Percentiles rank a stretch among this genome's conserved stretches.
Evolutionary conservation across 164 flowering plant species (phyloP).

Genomic region (Aristolochia fimbriata): DNA sequence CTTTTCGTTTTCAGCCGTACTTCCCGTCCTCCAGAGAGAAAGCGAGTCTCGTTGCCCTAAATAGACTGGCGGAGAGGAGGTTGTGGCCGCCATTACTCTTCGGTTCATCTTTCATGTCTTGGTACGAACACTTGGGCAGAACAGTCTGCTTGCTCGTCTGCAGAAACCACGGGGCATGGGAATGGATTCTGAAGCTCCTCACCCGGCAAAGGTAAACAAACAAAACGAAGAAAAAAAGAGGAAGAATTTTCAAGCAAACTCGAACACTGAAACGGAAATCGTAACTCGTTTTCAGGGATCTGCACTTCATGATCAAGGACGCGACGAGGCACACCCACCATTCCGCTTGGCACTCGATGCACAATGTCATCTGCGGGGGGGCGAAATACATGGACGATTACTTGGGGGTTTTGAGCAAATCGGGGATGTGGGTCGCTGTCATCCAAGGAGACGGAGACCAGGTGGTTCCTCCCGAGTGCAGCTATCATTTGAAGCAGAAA

Average conservation of each 20-base stretch:
- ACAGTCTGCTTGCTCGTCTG: constrained; percentile 58
- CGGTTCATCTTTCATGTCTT: constrained; percentile 71
- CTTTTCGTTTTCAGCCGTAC: constrained; percentile 41
- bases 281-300: constrained; percentile 25
- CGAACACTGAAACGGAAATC: background rate
- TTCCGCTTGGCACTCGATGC: constrained; percentile 92
- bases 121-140: constrained; percentile 88
- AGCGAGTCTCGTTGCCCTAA: constrained; percentile 30
- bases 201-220: constrained; percentile 42
- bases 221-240: too few species aligned
- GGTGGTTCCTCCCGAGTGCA: constrained; percentile 58
- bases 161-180: constrained; percentile 65
- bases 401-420: constrained; percentile 27
- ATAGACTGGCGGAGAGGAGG: constrained; percentile 38
- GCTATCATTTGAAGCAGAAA: constrained; percentile 37
- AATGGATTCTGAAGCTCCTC: constrained; percentile 40
- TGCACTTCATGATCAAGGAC: constrained; percentile 31
- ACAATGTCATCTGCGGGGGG: constrained; percentile 80
- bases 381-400: constrained; percentile 42
- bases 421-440: constrained; percentile 22
- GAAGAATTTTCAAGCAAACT: background rate
- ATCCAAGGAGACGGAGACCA: constrained; percentile 59
- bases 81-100: constrained; percentile 68
- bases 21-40: constrained; percentile 28
- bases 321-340: constrained; percentile 72